Percentiles rank a stretch among this genome's conserved stretches.
These are phyloP conservation scores for Cyathus striatus DNA, from an alignment of 768 basidiomycete species.

Conservation along the genomic window DNA sequence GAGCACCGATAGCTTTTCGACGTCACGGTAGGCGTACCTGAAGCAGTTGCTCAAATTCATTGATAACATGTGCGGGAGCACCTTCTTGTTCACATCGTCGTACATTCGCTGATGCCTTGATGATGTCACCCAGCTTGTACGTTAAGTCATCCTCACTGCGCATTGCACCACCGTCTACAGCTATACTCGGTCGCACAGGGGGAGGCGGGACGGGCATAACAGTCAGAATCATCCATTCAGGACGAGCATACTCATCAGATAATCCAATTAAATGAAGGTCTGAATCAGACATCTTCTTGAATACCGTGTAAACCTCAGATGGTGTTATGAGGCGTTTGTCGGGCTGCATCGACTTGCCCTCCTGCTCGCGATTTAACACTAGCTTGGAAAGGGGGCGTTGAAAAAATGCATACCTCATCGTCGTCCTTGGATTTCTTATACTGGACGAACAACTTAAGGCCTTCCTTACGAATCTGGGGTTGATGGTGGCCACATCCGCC, in stretches of 20 bases:
- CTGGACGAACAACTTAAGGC: conserved; percentile 88
- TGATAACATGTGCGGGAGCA: conserved; percentile 91
- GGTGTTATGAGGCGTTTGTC: conserved; percentile 82
- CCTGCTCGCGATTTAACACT: no score
- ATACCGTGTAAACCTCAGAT: conserved; percentile 86
- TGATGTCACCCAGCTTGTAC: conserved; percentile 94
- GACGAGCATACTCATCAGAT: conserved; percentile 92
- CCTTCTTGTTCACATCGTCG: conserved; percentile 93
- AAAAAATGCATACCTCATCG: conserved; percentile 75
- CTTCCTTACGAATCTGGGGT: conserved; percentile 89
- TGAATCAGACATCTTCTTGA: conserved; percentile 90
- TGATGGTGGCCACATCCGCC: conserved; percentile 96
- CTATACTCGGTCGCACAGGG: conserved; percentile 95
- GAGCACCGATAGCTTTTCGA: no score
- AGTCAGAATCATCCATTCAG: conserved; percentile 99
- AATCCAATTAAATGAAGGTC: conserved; percentile 89
- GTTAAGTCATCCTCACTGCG: conserved; percentile 98
- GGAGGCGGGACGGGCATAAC: conserved; percentile 97
- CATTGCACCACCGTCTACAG: conserved; percentile 95
- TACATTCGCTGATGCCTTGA: conserved; percentile 92
- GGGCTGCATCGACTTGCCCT: conserved; percentile 73
- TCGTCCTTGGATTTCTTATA: conserved; percentile 95
- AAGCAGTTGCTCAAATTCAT: conserved; percentile 92
- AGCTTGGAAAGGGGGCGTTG: no score
- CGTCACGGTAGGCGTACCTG: conserved; percentile 63